Evolutionary conservation across 805 yeast genomes (phyloP).

Genomic region (Pichia exigua): DNA sequence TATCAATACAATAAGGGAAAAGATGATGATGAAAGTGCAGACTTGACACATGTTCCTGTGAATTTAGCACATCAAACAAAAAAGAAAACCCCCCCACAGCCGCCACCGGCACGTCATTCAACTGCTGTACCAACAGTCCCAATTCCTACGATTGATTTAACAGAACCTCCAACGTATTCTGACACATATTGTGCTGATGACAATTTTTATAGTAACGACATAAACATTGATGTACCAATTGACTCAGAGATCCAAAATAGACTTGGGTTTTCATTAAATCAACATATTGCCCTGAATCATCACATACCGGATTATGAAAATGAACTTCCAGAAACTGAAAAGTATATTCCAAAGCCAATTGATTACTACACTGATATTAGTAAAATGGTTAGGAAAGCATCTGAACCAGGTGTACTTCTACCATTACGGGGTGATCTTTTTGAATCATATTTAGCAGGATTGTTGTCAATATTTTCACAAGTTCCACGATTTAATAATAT

Average conservation of each 20-base stretch:
- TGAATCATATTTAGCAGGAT: slow-evolving; percentile 36
- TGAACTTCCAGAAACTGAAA: neutral
- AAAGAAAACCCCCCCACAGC: neutral
- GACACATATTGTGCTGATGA: neutral
- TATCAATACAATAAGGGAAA: neutral
- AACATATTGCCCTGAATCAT: neutral
- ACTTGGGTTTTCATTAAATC: slow-evolving; percentile 17
- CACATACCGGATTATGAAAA: slow-evolving; percentile 12
- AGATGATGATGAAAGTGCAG: neutral
- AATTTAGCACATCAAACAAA: slow-evolving; percentile 1
- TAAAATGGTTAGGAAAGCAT: slow-evolving; percentile 18
- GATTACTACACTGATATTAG: slow-evolving; percentile 29
- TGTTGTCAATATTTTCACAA: slow-evolving; percentile 33
- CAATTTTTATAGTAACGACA: neutral
- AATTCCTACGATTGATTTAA: neutral
- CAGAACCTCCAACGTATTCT: neutral
- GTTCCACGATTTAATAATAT: slow-evolving; percentile 28
- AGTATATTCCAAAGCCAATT: neutral
- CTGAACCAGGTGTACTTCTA: slow-evolving; percentile 28
- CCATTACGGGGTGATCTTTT: slow-evolving; percentile 27
- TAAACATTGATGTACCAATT: neutral
- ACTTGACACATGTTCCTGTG: neutral
- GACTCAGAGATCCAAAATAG: slow-evolving; percentile 22
- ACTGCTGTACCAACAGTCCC: neutral
- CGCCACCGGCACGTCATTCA: slow-evolving; percentile 4